These are phyloP conservation scores for Cryphonectria parasitica DNA, from an alignment of 2,329 filamentous ascomycete genomes.

Conservation along the genomic window DNA sequence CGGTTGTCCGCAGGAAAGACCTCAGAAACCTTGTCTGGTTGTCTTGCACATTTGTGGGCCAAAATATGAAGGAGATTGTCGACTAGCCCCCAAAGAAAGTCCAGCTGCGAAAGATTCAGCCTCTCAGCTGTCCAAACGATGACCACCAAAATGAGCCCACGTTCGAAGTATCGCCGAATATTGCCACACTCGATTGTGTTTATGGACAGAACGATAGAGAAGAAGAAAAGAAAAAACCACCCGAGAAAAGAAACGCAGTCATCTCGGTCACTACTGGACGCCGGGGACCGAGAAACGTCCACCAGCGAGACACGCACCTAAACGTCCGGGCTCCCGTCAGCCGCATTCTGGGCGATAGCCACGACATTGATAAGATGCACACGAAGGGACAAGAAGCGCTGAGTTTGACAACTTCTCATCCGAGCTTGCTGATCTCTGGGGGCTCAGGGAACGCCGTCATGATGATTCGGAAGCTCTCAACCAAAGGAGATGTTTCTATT, in stretches of 20 bases:
- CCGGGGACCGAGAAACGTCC: neutral
- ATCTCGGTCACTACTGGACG: neutral
- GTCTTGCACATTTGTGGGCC: neutral
- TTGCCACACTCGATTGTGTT: neutral
- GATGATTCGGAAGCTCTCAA: neutral
- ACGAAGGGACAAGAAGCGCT: neutral
- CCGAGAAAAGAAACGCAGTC: neutral
- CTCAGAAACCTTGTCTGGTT: neutral
- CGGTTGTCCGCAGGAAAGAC: neutral
- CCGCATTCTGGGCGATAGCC: neutral
- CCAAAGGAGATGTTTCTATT: neutral
- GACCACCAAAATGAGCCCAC: constrained; percentile 1
- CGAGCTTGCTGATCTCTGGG: neutral
- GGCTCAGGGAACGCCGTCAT: neutral
- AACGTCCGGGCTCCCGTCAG: neutral
- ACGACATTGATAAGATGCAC: neutral
- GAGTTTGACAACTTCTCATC: no score
- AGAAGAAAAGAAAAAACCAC: neutral
- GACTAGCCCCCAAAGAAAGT: neutral
- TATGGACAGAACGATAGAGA: neutral
- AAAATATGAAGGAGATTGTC: neutral
- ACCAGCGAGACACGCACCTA: neutral
- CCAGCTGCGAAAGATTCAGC: neutral
- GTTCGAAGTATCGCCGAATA: neutral
- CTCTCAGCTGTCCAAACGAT: constrained; percentile 7